Percentiles rank a stretch among this genome's conserved stretches.
These are phyloP conservation scores for Mucor saturninus DNA, from an alignment of 371 early-diverging fungal genomes.

Conservation along the genomic window DNA sequence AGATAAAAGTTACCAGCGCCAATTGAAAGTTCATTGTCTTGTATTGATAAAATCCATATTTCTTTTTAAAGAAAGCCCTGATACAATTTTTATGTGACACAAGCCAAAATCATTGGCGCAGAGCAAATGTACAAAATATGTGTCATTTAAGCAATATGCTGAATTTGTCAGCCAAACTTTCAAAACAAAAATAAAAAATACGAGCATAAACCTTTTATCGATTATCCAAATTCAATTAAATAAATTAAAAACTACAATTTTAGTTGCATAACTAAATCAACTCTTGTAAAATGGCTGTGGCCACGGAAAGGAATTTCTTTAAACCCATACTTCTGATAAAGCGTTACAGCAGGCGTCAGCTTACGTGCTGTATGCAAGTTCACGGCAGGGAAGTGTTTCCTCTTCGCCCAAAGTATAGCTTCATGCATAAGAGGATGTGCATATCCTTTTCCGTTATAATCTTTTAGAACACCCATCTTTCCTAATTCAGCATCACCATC, in stretches of 20 bases:
- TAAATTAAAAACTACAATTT: not conserved
- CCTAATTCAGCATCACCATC: conserved; percentile 19
- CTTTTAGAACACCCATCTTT: conserved; percentile 24
- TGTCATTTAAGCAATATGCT: not conserved
- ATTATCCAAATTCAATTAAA: not conserved
- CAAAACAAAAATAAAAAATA: too few relatives aligned
- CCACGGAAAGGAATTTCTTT: conserved; percentile 4
- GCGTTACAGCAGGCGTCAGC: conserved; percentile 2
- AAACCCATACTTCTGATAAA: conserved; percentile 22
- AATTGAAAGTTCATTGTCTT: not conserved
- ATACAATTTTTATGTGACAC: not conserved
- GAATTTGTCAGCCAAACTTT: not conserved
- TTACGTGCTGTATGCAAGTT: conserved; percentile 3
- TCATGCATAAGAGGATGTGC: conserved; percentile 26
- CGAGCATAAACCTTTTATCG: too few relatives aligned
- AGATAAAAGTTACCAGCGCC: not conserved
- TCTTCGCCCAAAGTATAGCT: conserved; percentile 19
- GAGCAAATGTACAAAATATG: not conserved
- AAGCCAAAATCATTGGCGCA: not conserved
- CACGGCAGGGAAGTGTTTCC: conserved; percentile 1
- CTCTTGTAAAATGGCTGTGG: conserved; percentile 9
- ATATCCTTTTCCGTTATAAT: conserved; percentile 24
- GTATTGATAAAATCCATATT: too few relatives aligned
- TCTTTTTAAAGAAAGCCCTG: too few relatives aligned
- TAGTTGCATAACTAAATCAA: conserved; percentile 13